Evolutionary conservation across 441 rosid species (phyloP), one percentile per base, ranked within the genome.

Genomic region (Daphne laureola): DNA sequence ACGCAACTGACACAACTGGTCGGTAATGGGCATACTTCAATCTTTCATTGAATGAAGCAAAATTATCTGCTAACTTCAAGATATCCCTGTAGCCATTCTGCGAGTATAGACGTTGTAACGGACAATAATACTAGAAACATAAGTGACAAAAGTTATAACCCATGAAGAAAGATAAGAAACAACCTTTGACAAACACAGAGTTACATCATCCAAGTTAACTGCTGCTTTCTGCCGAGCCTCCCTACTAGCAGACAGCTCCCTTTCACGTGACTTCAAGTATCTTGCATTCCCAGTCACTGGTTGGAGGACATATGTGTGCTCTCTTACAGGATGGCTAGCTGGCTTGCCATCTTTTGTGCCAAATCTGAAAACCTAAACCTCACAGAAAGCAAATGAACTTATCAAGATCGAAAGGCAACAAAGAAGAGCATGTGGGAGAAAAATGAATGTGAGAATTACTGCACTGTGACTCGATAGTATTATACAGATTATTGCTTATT

Each of bases 201-300:
- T 95, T 80, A 95, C 98, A 69, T 88, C 96, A 59, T 95, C 96
- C 79, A 95, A 78, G 79, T 83, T 78, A 57, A 88, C 95, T 50
- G 59, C 71, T 61, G 93, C 99, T 75, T 83, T 90, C 76, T 86
- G 97, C 60, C 76, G 58, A 75, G 96, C 91, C 66, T 81, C 81
- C 47, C 17, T 62, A n/a, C 62, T 46, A 62, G 63, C 61, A 57
- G 74, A 62, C 49, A 77, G 68, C 57, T 66, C 82, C 47, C 72
- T 77, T 64, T 68, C 52, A 50, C 61, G 86, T 62, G 78, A 54
- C 72, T 90, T 90, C 12, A 69, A 63, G 75, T 90, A 95, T 66
- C 72, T 86, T 57, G 97, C 98, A 78, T 74, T 80, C 68, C 99
- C 99, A 49, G 85, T 75, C 64, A 95, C 97, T 35, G 99, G 99